Base-by-base conservation (phyloP, 495 filamentous ascomycete species). In the Penicillium parvum region DNA sequence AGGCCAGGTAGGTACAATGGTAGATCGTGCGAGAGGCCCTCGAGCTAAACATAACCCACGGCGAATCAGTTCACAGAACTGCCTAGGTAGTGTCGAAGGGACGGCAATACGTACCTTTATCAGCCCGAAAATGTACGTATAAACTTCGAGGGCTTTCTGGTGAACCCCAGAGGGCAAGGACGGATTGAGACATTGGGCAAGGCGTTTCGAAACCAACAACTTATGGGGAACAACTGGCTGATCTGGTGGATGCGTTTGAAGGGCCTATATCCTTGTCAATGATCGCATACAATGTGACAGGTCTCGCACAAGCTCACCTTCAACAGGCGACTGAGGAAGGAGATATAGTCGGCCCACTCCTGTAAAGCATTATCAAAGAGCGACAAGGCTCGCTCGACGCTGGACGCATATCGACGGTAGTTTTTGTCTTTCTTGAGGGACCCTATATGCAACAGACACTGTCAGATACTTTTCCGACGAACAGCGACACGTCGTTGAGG, bases 331-430 rank as follows among this genome's bases (percentile, higher is more conserved):
- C 84, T 89, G 22, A 99, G 73, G 61, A 97, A 97, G 7, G 91
- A 95, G 58, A 99, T 97, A 58, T 99, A 99, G 62, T 99, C 92
- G 23, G 94, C 91, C 92, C 92, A 99, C 79, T 97, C 92, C 65
- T 96, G 88, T 49, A 96, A 72, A 35, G 88, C 81, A 15, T 84
- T 90, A 66, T 99, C 92, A 66, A 96, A 99, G 19, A 95, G 69
- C 19, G 86, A 82, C 49, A 99, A 74, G 27, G 90, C 87, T 61
- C 90, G 76, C 57, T 96, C 90, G 42, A 99, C 82, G 37, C 80
- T 82, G 27, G 84, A 84, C 17, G 88, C 88, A 82, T 96, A 99
- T 53, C 88, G 81, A 47, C 91, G 87, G 58, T 88, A 94, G 50
- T 79, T 77, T 66, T 95, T 96, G 67, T 98, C 90, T 64, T 92